These are phyloP conservation scores for Geranium brycei DNA, from an alignment of 345 rosid genomes.

Conservation along the genomic window DNA sequence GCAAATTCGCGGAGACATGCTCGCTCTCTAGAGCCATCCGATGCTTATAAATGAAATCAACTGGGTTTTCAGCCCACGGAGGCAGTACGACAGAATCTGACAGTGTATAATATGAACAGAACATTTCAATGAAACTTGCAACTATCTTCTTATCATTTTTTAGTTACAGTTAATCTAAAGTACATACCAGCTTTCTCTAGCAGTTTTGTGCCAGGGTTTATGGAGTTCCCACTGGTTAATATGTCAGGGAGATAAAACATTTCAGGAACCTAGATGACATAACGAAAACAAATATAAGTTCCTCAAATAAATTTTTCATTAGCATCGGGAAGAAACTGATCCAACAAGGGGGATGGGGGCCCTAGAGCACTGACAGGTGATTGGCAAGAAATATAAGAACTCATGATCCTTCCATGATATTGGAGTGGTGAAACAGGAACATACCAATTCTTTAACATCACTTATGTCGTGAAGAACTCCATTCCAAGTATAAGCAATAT, in stretches of 20 bases:
- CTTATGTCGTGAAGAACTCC: constrained; percentile 97
- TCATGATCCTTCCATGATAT: not conserved
- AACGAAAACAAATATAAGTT: constrained; percentile 7
- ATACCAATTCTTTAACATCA: constrained; percentile 96
- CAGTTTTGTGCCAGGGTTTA: constrained; percentile 88
- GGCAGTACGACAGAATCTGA: constrained; percentile 91
- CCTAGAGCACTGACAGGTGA: not conserved
- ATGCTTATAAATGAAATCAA: constrained; percentile 93
- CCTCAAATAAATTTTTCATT: constrained; percentile 9
- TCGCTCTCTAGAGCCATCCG: constrained; percentile 94
- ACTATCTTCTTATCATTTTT: not conserved
- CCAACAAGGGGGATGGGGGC: constrained; percentile 9
- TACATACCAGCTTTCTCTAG: constrained; percentile 79
- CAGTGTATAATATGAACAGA: constrained; percentile 7
- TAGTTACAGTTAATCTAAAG: not conserved
- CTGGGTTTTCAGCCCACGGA: constrained; percentile 84
- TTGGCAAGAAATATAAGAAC: constrained; percentile 1
- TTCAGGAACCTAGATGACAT: constrained; percentile 70
- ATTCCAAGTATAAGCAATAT: constrained; percentile 86
- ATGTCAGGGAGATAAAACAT: constrained; percentile 92
- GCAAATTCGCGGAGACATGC: constrained; percentile 86
- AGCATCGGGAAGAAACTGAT: constrained; percentile 1
- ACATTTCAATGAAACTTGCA: not conserved
- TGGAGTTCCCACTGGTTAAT: constrained; percentile 72
- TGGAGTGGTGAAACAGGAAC: constrained; percentile 15